Conservation (phyloP, 2,329 filamentous ascomycete genomes). For the Neopestalotiopsis sp. region DNA sequence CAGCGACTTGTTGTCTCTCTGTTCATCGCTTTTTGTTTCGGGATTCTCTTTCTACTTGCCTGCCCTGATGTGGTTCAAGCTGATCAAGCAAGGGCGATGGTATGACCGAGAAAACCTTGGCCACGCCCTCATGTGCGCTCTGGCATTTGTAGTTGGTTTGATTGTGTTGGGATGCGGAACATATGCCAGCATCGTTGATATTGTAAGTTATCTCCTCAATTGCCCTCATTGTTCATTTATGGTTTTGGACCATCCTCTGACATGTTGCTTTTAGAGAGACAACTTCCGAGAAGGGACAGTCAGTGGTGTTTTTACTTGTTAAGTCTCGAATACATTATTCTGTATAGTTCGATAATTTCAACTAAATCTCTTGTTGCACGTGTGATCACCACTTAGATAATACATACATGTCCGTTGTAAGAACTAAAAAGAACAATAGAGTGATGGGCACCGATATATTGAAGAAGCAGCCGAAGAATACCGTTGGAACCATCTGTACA, state of each 20-base stretch:
- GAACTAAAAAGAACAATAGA: too few relatives aligned
- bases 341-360: too few relatives aligned
- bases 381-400: too few relatives aligned
- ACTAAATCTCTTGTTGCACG: too few relatives aligned
- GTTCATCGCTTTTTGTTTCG: slow-evolving; percentile 55
- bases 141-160: slow-evolving; percentile 36
- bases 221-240: not conserved
- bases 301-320: slow-evolving; percentile 13
- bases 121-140: slow-evolving; percentile 27
- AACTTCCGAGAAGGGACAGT: slow-evolving; percentile 10
- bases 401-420: too few relatives aligned
- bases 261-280: not conserved
- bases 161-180: slow-evolving; percentile 37
- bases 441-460: too few relatives aligned
- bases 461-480: too few relatives aligned
- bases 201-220: slow-evolving; percentile 32
- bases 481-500: too few relatives aligned
- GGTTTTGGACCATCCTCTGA: not conserved
- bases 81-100: slow-evolving; percentile 34
- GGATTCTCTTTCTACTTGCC: slow-evolving; percentile 46
- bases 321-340: not conserved
- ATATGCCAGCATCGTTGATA: slow-evolving; percentile 37
- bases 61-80: slow-evolving; percentile 39
- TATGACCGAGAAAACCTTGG: slow-evolving; percentile 33
- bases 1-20: slow-evolving; percentile 64